Base-by-base conservation (phyloP, 2,329 filamentous ascomycete species). In the Pseudohalonectria lignicola region DNA sequence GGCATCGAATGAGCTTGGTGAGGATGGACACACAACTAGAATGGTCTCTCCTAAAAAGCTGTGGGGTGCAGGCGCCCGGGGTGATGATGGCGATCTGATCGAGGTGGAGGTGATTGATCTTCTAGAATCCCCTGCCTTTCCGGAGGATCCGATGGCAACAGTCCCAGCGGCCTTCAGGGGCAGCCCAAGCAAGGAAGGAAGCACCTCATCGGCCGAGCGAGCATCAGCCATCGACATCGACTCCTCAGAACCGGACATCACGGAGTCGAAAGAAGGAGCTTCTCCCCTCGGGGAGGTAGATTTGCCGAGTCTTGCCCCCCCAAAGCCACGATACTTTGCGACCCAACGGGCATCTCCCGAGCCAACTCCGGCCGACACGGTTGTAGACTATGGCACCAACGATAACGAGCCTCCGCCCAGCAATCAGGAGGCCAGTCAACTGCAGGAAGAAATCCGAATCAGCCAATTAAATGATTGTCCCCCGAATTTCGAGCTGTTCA, bases 21-120 rank as follows among this genome's bases (percentile, higher is more conserved):
- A 6, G 43, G 40, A 7, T 38, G 31, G 5, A 39, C 36, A 32
- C 23, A n/a, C 12, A 18, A 29, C 4, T 16, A 39, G n/a, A 41
- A 26, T 8, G 7, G 23, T 12, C 7, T 26, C 23, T 26, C 23
- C 23, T 26, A 26, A 40, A 2, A 66, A 71, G 39, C 63, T 92
- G 1, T 94, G 86, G 86, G 66, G 69, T 41, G 79, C 77, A 29
- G 79, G 77, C 5, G 74, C 82, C 18, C 69, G 85, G 45, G 77
- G 85, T 49, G 60, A 61, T 0, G 70, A 77, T 17, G 82, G 82
- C 1, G 69, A 74, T 12, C 54, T 88, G 3, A 63, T 84, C 36
- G 71, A 79, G 37, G 54, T 76, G 11, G 74, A 81, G 45, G 62
- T 78, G 15, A 59, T 83, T 31, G 74, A 85, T 39, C 55, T 82